These are phyloP conservation scores for Trichomonas gallinae DNA, from an alignment of 208 protist genomes.

Conservation along the genomic window DNA sequence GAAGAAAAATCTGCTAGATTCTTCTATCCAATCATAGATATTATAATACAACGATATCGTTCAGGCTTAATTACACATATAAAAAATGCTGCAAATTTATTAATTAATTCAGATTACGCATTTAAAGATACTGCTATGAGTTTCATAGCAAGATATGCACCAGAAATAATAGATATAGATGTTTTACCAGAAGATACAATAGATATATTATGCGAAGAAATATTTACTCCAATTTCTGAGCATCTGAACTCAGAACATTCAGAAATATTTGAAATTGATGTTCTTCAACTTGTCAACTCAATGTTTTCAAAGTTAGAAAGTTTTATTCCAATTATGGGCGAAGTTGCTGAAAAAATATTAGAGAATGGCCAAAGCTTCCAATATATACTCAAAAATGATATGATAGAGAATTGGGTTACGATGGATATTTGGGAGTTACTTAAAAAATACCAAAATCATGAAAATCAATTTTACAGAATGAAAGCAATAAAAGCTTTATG, in stretches of 20 bases:
- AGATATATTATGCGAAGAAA: background rate
- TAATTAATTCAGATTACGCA: no score
- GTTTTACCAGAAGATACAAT: background rate
- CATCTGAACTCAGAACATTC: background rate
- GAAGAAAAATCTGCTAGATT: background rate
- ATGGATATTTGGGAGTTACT: background rate
- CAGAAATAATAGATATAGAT: background rate
- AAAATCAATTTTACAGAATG: background rate
- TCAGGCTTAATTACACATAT: no score
- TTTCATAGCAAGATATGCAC: background rate
- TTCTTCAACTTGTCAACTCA: background rate
- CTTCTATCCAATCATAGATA: background rate
- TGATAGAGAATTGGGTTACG: background rate
- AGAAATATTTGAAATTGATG: no score
- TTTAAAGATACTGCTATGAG: no score
- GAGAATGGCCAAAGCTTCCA: background rate
- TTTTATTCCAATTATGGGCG: background rate
- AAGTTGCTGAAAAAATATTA: background rate
- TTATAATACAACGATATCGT: background rate
- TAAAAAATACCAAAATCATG: background rate
- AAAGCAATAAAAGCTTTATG: background rate
- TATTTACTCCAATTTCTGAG: background rate
- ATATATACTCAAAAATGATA: background rate
- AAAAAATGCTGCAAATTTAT: no score
- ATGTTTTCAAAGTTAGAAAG: background rate